Conservation (phyloP, 139 green algal species). For the Picochlorum sp. region DNA sequence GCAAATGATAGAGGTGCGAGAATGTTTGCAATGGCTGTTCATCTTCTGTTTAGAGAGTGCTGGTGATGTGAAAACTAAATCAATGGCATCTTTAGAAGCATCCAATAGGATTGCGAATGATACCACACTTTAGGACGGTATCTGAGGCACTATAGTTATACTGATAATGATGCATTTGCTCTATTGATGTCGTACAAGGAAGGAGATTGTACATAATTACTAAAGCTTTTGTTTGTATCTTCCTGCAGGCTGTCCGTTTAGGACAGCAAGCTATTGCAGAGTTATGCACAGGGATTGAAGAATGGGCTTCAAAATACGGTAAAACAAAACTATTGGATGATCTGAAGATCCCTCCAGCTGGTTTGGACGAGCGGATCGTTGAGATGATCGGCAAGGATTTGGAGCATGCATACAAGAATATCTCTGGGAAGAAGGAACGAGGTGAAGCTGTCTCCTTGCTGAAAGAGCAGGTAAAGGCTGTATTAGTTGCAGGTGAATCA, state of each 20-base stretch:
- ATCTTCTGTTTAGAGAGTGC: background rate
- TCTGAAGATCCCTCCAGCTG: slow-evolving; percentile 34
- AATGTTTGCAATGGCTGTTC: background rate
- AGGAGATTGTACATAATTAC: background rate
- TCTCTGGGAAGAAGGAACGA: slow-evolving; percentile 36
- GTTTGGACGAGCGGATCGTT: slow-evolving; percentile 37
- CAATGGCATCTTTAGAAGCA: slow-evolving; percentile 10
- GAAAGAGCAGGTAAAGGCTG: slow-evolving; percentile 14
- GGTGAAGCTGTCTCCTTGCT: slow-evolving; percentile 12
- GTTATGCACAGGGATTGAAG: slow-evolving; percentile 57
- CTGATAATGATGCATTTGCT: background rate
- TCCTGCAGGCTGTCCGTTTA: slow-evolving; percentile 33
- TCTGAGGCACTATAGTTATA: slow-evolving; percentile 11
- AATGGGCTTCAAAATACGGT: slow-evolving; percentile 56
- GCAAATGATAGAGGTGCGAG: slow-evolving; percentile 66
- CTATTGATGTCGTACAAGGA: background rate
- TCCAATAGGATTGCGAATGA: background rate
- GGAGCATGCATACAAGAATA: slow-evolving; percentile 16
- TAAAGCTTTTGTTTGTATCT: background rate
- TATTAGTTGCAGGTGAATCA: background rate
- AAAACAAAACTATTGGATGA: slow-evolving; percentile 50
- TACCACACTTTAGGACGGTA: slow-evolving; percentile 25
- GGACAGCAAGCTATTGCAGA: slow-evolving; percentile 44
- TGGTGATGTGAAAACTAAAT: slow-evolving; percentile 6
- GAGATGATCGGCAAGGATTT: slow-evolving; percentile 17